Percentiles rank a stretch among this genome's conserved stretches.
phyloP scores from a whole-genome alignment of 805 yeast genomes.

The Kodamaea jinghongensis region DNA sequence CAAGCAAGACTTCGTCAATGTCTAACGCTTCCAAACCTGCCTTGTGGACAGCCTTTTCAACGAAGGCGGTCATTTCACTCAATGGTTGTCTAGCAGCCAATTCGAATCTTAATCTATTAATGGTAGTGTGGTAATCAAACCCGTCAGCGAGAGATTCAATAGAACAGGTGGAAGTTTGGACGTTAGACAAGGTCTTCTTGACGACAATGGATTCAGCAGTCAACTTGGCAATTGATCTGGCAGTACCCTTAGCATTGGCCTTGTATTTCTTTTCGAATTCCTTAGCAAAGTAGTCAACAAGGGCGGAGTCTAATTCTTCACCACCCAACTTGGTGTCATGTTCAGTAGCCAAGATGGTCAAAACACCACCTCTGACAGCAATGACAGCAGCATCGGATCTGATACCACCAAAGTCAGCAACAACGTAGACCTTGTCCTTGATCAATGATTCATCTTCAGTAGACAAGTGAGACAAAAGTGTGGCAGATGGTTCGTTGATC shows the following conservation, averaged over 20 bases:
- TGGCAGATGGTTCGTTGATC: conserved; percentile 90
- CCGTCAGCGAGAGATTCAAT: conserved; percentile 95
- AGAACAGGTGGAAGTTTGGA: conserved; percentile 83
- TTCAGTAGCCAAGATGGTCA: conserved; percentile 82
- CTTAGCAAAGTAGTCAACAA: conserved; percentile 81
- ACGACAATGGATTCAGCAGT: conserved; percentile 77
- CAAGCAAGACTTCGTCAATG: conserved; percentile 85
- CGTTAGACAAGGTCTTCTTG: conserved; percentile 89
- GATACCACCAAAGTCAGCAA: conserved; percentile 95
- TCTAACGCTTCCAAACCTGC: conserved; percentile 84
- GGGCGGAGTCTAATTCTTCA: conserved; percentile 72
- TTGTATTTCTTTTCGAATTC: conserved; percentile 90
- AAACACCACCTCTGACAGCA: conserved; percentile 89
- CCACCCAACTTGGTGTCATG: conserved; percentile 88
- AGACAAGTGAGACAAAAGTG: conserved; percentile 76
- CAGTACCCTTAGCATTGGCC: conserved; percentile 74
- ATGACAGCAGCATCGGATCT: conserved; percentile 94
- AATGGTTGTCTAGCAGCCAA: conserved; percentile 78
- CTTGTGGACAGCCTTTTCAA: conserved; percentile 69
- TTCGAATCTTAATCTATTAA: conserved; percentile 93
- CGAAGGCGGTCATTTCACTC: conserved; percentile 71
- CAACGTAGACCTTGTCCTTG: conserved; percentile 77
- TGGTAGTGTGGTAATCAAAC: conserved; percentile 84
- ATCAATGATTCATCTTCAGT: conserved; percentile 42
- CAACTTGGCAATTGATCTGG: conserved; percentile 86